Base-by-base conservation (phyloP, 192 early-diverging fungal species). In the Linnemannia elongata region DNA sequence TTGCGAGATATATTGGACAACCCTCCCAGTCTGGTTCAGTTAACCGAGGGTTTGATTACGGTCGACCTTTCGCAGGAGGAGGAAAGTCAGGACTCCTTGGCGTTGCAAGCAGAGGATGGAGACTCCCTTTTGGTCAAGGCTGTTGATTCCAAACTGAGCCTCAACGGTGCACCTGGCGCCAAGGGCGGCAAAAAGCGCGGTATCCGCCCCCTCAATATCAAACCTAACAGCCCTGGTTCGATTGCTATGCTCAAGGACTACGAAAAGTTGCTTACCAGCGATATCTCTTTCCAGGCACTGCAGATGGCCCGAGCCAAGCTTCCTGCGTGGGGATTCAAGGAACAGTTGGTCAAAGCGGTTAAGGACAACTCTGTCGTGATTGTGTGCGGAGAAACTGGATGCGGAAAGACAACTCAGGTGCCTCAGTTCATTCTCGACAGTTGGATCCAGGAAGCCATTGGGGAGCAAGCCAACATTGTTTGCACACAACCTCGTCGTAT, bases 401-500 rank as follows among this genome's bases (percentile, higher is more conserved):
- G 93, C 49, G 94, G 94, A 77, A 95, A 95, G 81, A 90, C 88
- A 71, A 95, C 94, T 12, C 96, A 97, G 86, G 93, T 98, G 12
- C 97, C 97, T 22, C 97, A 98, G 84, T 97, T 96, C 75, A 89
- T 99, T 42, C 85, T 99, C 33, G 94, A 96, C 70, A 90, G 89
- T 18, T 94, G 93, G 15, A 93, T 97, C 55, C 81, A 89, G 41
- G 85, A 87, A 30, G 45, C 35, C 4, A 49, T 71, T 13, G 87
- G 90, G 30, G 54, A 76, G 49, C 74, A 89, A 22, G 90, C 87
- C 76, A 90, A 90, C 75, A 95, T 98, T 60, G 91, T 97, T 1
- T 96, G 97, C 80, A 99, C 98, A 15, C 98, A 99, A 86, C 98
- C 98, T 10, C 89, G 98, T 27, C 92, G 97, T 15, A 95, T 99